A percentile compares a stretch with the other conserved stretches of the same genome.
phyloP scores from a whole-genome alignment of 2,329 filamentous ascomycete genomes.

The Zarea fungicola region DNA sequence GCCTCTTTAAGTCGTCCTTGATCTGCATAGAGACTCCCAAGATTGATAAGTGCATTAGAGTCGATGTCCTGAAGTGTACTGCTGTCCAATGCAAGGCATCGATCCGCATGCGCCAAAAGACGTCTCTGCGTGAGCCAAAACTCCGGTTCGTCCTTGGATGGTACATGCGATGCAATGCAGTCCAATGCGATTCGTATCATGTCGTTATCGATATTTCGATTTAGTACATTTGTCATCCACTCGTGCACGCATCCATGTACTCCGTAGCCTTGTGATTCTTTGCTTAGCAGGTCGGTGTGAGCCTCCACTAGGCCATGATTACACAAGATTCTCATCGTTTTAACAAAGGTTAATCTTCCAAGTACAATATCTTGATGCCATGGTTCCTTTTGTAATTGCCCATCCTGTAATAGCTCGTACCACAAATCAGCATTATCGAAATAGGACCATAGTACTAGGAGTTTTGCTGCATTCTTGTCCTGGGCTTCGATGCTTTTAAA shows the following conservation, averaged over 20 bases:
- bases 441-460: constrained; percentile 37
- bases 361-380: constrained; percentile 23
- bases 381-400: constrained; percentile 7
- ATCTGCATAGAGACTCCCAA: background rate
- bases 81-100: constrained; percentile 11
- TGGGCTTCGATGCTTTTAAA: constrained; percentile 30
- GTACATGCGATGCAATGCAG: constrained; percentile 15
- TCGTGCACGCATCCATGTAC: constrained; percentile 31
- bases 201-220: constrained; percentile 12
- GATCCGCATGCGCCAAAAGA: constrained; percentile 19
- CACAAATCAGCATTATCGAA: constrained; percentile 40
- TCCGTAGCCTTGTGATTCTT: constrained; percentile 22
- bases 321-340: constrained; percentile 24
- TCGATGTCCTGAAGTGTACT: background rate
- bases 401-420: constrained; percentile 34
- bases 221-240: constrained; percentile 25
- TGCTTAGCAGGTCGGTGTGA: constrained; percentile 13
- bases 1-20: too few species aligned
- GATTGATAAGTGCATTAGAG: background rate
- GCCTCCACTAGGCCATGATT: constrained; percentile 25
- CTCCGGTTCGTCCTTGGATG: constrained; percentile 9
- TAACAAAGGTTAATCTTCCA: constrained; percentile 20
- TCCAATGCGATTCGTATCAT: constrained; percentile 10
- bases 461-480: constrained; percentile 22
- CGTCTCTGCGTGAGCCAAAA: constrained; percentile 17